A percentile compares a stretch with the other conserved stretches of the same genome.
phyloP scores from a whole-genome alignment of 208 protist genomes.

The Lotmaria passim region DNA sequence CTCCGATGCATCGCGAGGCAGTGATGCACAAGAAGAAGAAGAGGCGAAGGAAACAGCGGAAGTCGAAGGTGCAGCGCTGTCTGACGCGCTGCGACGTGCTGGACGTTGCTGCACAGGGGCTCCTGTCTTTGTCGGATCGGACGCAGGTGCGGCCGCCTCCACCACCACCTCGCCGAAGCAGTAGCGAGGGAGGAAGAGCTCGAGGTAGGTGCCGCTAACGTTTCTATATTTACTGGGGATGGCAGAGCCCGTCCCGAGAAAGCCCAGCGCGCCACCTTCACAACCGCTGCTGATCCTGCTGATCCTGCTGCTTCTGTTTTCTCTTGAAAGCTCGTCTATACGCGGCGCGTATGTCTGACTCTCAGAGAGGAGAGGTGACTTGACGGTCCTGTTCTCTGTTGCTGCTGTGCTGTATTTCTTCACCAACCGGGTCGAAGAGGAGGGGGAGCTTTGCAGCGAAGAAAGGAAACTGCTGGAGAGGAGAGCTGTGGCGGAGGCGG shows the following conservation, averaged over 20 bases:
- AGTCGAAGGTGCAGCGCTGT: background rate
- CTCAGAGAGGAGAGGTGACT: too few relatives aligned
- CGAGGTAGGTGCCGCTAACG: constrained; percentile 77
- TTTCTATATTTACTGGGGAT: constrained; percentile 92
- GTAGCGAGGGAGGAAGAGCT: constrained; percentile 48
- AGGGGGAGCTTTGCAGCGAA: background rate
- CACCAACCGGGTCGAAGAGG: background rate
- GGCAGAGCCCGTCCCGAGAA: constrained; percentile 88
- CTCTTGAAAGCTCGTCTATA: too few relatives aligned
- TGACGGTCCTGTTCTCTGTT: too few relatives aligned
- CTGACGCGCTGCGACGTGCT: background rate
- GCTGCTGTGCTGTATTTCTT: background rate
- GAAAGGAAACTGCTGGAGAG: constrained; percentile 39
- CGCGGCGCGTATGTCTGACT: too few relatives aligned
- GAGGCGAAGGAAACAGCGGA: background rate
- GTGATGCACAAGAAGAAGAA: background rate
- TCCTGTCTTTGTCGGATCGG: too few relatives aligned
- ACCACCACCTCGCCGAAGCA: constrained; percentile 36
- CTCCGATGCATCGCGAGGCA: background rate
- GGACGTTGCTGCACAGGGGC: too few relatives aligned
- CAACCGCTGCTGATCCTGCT: background rate
- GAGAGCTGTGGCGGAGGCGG: constrained; percentile 34
- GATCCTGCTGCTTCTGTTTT: too few relatives aligned
- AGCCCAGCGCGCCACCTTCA: constrained; percentile 66
- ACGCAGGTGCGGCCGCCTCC: too few relatives aligned